Conservation (phyloP, 2,329 filamentous ascomycete species). For the Aspergillus sojae region DNA sequence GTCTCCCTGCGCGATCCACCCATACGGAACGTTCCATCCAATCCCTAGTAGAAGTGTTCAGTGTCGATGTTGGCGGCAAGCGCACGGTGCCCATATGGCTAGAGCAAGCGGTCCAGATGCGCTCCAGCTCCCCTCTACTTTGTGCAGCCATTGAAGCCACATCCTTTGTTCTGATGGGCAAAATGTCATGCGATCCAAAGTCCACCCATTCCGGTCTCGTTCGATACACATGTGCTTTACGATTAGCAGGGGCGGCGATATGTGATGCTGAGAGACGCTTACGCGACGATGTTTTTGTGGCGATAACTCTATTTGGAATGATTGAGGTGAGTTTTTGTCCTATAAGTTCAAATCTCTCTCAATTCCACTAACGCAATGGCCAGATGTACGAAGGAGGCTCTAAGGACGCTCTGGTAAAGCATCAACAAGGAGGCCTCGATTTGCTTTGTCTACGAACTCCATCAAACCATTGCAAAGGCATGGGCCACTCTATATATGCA, state of each 20-base stretch:
- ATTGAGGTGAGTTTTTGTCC: not conserved
- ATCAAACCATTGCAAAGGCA: not conserved
- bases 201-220: not conserved
- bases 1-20: not conserved
- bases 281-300: not conserved
- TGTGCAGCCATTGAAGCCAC: not conserved
- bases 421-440: conserved; percentile 2
- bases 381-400: conserved; percentile 1
- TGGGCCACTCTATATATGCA: conserved; percentile 2
- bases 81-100: not conserved
- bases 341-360: no score
- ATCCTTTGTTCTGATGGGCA: not conserved
- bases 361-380: not conserved
- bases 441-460: not conserved
- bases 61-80: not conserved
- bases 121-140: not conserved
- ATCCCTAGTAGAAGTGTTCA: conserved; percentile 1
- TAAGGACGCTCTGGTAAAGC: not conserved
- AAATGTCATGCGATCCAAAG: not conserved
- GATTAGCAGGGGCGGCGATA: not conserved
- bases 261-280: not conserved
- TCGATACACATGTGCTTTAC: conserved; percentile 2
- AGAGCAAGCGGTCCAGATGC: not conserved
- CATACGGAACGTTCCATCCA: conserved; percentile 1
- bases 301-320: not conserved